Evolutionary conservation across 2,329 filamentous ascomycete genomes (phyloP), one percentile per base, ranked within the genome.

Genomic region (Scedosporium dehoogii): DNA sequence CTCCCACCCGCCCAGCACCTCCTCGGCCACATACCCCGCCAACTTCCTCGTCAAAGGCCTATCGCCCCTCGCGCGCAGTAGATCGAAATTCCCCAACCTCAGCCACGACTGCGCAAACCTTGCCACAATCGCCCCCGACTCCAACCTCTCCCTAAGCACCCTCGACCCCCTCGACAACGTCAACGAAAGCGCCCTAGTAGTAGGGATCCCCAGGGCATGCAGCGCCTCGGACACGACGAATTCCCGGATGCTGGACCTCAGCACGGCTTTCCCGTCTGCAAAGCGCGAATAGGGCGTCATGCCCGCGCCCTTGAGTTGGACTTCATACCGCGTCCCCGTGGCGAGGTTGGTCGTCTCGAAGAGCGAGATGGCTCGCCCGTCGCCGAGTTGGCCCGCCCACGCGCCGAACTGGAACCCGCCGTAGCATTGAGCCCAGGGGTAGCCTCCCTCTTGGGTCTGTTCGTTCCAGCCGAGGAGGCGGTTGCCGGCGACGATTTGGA

Each of bases 361-460:
- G 1, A 99, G 80, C 42, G 91, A 96, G 68, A 99, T 97, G 33
- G 92, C 94, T 62, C 94, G 84, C 44, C 94, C 94, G 71, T 99
- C 94, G 51, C 94, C 94, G 1, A 99, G 84, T 74, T 99, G 94
- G 5, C 94, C 92, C 3, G 94, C 94, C 93, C 93, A 99, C 67
- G 89, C 86, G 5, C 94, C 94, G 71, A 87, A 86, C 70, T 86
- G 81, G 70, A 83, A 85, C 63, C 93, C 93, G 63, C 94, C 94
- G 73, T 99, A 99, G 76, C 94, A 97, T 76, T 99, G 94, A 38
- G 94, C 92, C 94, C 94, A 99, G 0, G 94, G 93, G 72, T 99
- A 99, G 53, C 94, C 86, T 21, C 89, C 88, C 63, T 85, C 77
- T 25, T 77, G 72, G 66, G 79, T 81, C 63, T 85, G 81, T 63